Evolutionary conservation across 441 rosid genomes (phyloP), one percentile per base, ranked within the genome.

Genomic region (Erysimum cheiri): DNA sequence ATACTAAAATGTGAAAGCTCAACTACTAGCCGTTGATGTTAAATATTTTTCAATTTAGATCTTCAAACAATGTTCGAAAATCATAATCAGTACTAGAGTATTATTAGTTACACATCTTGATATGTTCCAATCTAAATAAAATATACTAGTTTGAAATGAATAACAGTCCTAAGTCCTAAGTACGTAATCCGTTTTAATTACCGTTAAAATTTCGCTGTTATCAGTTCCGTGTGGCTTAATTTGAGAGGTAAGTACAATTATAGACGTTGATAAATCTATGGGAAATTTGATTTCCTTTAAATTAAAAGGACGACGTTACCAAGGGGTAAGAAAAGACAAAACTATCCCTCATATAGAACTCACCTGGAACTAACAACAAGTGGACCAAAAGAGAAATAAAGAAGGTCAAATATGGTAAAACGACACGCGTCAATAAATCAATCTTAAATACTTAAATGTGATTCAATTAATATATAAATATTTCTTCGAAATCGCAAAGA

Each of bases 341-440:
- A 24, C 0, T 50, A 60, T 22, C 72, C 72, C 77, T 33, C 41
- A 48, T 3, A 13, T 13, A 54, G 53, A 17, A 48, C 3, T 8
- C 14, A 36, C 3, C 3, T 7, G 1, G 26, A 56, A 71, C 0
- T 33, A 61, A 71, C 19, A 47, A 29, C 35, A 5, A 13, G 53
- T 57, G 33, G 77, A 47, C 66, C 54, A 3, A 31, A 22, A 40
- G 26, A 11, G 8, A 1, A 50, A 47, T 9, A 29, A 22, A 41
- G 1, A 60, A 60, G 77, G 77, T 74, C 73, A 74, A 60, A 53
- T 41, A 35, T 15, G 73, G 78, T 74, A n/a, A 74, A 67, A 54
- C 54, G 77, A 66, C 77, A 66, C 22, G 17, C 61, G 67, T 73
- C 67, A 65, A 73, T 37, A 17, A 63, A 64, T 31, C 0, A 13